phyloP scores from a whole-genome alignment of 2,329 filamentous ascomycete species.

The Pyrenochaeta sp. region DNA sequence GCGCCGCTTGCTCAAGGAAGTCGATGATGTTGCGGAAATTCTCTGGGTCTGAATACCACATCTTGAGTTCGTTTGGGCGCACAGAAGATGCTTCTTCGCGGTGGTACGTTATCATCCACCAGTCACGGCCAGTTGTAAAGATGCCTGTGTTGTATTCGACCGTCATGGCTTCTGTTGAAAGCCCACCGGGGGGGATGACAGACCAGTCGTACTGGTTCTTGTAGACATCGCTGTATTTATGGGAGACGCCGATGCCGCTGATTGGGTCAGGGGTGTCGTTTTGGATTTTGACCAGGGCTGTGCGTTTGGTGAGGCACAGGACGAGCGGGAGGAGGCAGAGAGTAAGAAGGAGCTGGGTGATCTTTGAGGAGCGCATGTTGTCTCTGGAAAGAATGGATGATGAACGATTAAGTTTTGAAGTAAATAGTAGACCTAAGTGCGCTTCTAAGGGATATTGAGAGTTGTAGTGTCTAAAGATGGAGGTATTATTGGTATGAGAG shows the following conservation, averaged over 20 bases:
- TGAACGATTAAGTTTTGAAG: too few relatives aligned
- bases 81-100: slow-evolving; percentile 1
- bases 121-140: slow-evolving; percentile 12
- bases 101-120: slow-evolving; percentile 16
- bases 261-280: slow-evolving; percentile 17
- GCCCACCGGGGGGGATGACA: background rate
- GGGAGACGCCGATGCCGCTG: slow-evolving; percentile 9
- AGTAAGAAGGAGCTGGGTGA: slow-evolving; percentile 2
- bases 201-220: slow-evolving; percentile 8
- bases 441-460: too few relatives aligned
- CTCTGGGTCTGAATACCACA: slow-evolving; percentile 11
- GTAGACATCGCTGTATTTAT: slow-evolving; percentile 17
- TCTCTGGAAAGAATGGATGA: too few relatives aligned
- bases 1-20: slow-evolving; percentile 9
- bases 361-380: background rate
- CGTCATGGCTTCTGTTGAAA: slow-evolving; percentile 1
- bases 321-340: slow-evolving; percentile 5
- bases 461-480: too few relatives aligned
- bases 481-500: too few relatives aligned
- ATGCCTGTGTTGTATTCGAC: slow-evolving; percentile 14
- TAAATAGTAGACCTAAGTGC: too few relatives aligned
- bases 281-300: slow-evolving; percentile 12
- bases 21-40: slow-evolving; percentile 15
- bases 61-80: slow-evolving; percentile 6
- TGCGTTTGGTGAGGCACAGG: slow-evolving; percentile 11